These are phyloP conservation scores for Yamadazyma dushanensis DNA, from an alignment of 1,139 yeast species.

Conservation along the genomic window DNA sequence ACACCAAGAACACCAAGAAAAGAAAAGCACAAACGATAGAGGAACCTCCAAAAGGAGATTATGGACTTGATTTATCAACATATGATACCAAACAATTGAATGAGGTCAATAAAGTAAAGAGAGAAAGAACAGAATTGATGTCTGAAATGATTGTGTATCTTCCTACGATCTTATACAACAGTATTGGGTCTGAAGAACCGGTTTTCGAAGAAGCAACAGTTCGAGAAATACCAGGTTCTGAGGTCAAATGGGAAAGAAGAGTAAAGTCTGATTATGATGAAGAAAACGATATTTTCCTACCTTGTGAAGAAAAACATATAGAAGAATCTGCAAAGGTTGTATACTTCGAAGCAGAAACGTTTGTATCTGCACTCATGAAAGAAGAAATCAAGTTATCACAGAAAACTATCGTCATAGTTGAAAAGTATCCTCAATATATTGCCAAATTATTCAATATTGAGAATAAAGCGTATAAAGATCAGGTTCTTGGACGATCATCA, in stretches of 20 bases:
- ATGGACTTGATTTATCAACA: constrained; percentile 7
- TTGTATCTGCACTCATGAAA: constrained; percentile 36
- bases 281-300: constrained; percentile 52
- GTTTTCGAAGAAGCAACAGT: constrained; percentile 33
- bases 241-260: constrained; percentile 36
- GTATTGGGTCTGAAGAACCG: constrained; percentile 19
- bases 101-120: constrained; percentile 49
- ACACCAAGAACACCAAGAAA: background rate
- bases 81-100: constrained; percentile 36
- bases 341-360: constrained; percentile 46
- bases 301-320: constrained; percentile 40
- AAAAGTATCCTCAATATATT: constrained; percentile 48
- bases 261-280: constrained; percentile 43
- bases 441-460: constrained; percentile 43
- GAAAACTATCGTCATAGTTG: constrained; percentile 43
- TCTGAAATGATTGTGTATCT: constrained; percentile 49
- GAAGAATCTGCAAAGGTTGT: constrained; percentile 47
- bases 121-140: constrained; percentile 52
- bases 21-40: background rate
- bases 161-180: constrained; percentile 6
- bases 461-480: constrained; percentile 44
- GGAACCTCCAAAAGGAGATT: background rate
- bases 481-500: constrained; percentile 28
- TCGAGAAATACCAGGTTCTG: constrained; percentile 5
- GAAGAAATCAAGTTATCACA: constrained; percentile 12